phyloP scores from a whole-genome alignment of 2,329 filamentous ascomycete species.

The Fusarium torreyae region DNA sequence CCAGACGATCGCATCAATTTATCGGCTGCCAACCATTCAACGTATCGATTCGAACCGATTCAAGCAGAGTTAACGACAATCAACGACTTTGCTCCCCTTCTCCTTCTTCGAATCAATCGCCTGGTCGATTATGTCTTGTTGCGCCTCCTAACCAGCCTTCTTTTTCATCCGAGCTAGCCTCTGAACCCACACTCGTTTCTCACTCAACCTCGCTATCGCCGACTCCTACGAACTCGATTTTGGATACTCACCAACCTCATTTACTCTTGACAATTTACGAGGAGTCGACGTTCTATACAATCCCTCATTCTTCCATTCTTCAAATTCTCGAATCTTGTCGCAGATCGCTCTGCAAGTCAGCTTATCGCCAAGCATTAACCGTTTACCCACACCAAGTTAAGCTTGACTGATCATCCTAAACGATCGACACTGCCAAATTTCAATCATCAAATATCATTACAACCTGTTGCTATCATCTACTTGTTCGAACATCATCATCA shows the following conservation, averaged over 20 bases:
- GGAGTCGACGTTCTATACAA: constrained; percentile 15
- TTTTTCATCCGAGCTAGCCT: constrained; percentile 63
- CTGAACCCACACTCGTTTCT: constrained; percentile 61
- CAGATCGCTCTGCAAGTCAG: constrained; percentile 23
- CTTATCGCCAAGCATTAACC: constrained; percentile 33
- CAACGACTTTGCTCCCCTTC: constrained; percentile 36
- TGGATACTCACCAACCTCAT: constrained; percentile 10
- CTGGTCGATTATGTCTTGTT: constrained; percentile 57
- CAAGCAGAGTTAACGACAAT: constrained; percentile 22
- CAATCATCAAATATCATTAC: constrained; percentile 21
- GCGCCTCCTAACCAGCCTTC: constrained; percentile 51
- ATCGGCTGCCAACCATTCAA: constrained; percentile 38
- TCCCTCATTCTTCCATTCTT: constrained; percentile 11
- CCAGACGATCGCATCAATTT: constrained; percentile 44
- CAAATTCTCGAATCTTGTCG: constrained; percentile 22
- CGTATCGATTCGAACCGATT: constrained; percentile 34
- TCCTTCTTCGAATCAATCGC: constrained; percentile 44
- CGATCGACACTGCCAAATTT: constrained; percentile 45
- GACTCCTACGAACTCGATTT: constrained; percentile 30
- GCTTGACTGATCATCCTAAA: constrained; percentile 43
- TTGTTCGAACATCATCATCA: constrained; percentile 36
- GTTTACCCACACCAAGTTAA: constrained; percentile 28
- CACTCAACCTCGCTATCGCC: constrained; percentile 40
- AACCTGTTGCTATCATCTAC: constrained; percentile 11
- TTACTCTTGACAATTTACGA: constrained; percentile 10